These are phyloP conservation scores for Salvia miltiorrhiza DNA, from an alignment of 257 asterid genomes.

Conservation along the genomic window DNA sequence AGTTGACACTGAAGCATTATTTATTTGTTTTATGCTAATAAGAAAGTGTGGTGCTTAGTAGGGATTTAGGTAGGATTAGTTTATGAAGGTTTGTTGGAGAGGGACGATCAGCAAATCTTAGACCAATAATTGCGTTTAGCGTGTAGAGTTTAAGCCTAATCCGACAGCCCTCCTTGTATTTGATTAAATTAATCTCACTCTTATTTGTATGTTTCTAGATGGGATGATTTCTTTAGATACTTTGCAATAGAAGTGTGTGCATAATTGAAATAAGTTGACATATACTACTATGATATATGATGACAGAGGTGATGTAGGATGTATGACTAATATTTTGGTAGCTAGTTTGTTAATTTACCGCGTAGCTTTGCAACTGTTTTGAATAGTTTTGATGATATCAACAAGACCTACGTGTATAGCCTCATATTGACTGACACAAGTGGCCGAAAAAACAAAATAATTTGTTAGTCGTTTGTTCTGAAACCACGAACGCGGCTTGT, in stretches of 20 bases:
- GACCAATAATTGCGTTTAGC: background rate
- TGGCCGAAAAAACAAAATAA: background rate
- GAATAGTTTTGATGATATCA: background rate
- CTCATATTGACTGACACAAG: background rate
- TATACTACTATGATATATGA: background rate
- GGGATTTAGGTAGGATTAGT: slow-evolving; percentile 25
- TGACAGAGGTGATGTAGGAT: too few species aligned
- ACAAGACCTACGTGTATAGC: background rate
- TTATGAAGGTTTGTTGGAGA: background rate
- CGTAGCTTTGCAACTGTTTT: background rate
- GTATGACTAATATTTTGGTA: background rate
- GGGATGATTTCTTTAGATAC: background rate
- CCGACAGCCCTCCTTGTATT: background rate
- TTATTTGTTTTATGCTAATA: background rate
- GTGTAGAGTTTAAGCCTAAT: background rate
- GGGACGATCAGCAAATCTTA: background rate
- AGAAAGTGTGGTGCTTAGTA: background rate
- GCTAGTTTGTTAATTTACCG: background rate
- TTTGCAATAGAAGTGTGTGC: background rate
- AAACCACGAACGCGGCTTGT: slow-evolving; percentile 3
- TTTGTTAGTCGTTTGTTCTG: background rate
- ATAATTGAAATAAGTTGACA: background rate
- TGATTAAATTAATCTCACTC: background rate
- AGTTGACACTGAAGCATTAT: slow-evolving; percentile 20
- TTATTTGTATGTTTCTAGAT: background rate